These are phyloP conservation scores for Cicer yamashitae DNA, from an alignment of 306 rosid genomes.

Conservation along the genomic window DNA sequence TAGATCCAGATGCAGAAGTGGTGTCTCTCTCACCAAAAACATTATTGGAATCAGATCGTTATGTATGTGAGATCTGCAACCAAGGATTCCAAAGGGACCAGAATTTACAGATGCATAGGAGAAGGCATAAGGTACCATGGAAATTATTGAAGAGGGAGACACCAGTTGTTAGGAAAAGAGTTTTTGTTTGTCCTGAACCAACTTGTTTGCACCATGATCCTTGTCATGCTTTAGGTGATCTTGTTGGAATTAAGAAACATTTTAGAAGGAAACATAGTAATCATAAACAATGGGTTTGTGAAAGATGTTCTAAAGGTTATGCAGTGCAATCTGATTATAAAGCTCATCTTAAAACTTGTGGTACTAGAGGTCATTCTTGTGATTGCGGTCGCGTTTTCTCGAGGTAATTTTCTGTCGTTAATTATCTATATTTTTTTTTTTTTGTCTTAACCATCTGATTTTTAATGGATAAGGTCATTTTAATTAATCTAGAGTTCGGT, in stretches of 20 bases:
- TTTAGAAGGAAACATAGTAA: constrained; percentile 92
- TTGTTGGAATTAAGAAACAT: constrained; percentile 95
- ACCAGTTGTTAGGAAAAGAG: constrained; percentile 81
- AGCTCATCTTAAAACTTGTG: constrained; percentile 98
- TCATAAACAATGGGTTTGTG: constrained; percentile 97
- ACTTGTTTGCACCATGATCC: constrained; percentile 96
- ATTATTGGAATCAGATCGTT: constrained; percentile 92
- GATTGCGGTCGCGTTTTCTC: constrained; percentile 98
- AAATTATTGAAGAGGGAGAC: constrained; percentile 92
- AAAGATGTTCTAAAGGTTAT: constrained; percentile 84
- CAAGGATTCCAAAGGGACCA: constrained; percentile 99
- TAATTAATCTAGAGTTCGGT: too few species aligned
- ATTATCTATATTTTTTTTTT: background rate
- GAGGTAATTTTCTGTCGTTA: constrained; percentile 47
- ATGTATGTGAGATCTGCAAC: constrained; percentile 99
- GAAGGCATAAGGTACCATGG: constrained; percentile 98
- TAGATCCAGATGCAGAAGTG: constrained; percentile 99
- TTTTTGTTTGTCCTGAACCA: constrained; percentile 96
- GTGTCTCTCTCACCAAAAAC: constrained; percentile 97
- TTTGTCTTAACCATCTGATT: too few species aligned
- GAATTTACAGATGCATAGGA: constrained; percentile 97
- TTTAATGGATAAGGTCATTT: too few species aligned
- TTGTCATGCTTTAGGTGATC: constrained; percentile 95
- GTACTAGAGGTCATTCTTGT: constrained; percentile 96
- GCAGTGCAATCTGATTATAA: constrained; percentile 98